Base-by-base conservation (phyloP, 371 early-diverging fungal genomes). In the Syncephalastrum monosporum region DNA sequence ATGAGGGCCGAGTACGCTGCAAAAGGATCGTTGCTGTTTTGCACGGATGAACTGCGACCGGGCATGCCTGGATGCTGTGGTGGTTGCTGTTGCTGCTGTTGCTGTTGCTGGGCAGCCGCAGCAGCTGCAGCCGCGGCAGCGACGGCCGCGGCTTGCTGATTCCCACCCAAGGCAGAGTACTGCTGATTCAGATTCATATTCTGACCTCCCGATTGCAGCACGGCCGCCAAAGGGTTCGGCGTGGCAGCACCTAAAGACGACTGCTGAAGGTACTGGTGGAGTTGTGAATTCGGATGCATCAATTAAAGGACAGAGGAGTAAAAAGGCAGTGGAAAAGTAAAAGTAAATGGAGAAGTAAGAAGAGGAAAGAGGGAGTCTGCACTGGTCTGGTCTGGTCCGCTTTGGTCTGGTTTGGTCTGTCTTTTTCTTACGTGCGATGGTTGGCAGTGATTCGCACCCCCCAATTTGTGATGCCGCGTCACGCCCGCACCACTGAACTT, bases 201-300 rank as follows among this genome's bases (percentile, higher is more conserved):
- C 19, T 60, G 60, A 42, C 65, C 67, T 16, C 63, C 61, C 41
- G 65, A 68, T 50, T 64, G 68, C 19, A 68, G 27, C 27, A 60
- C 59, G n/a, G 64, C 61, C 15, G 61, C 60, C 17, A 63, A 49
- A 33, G 68, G 68, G 52, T 63, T 68, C 42, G 53, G 42, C 16
- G 54, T 54, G 42, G 46, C 50, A n/a, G 52, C 48, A 7, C 56
- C 47, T 42, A 61, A 48, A 16, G 68, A 63, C 8, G 68, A 61
- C 55, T 67, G 75, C 48, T 72, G 77, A 24, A 73, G 48, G 53
- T 71, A 74, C 56, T 73, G 74, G 56, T 77, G 77, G 53, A 71
- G 65, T 50, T 73, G 70, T n/a, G 68, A 65, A 56, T 67, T 65
- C 48, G 66, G 65, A 56, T 67, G 63, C 72, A 71, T 67, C 33